Conservation (phyloP, 257 asterid species). For the Asclepias syriaca region DNA sequence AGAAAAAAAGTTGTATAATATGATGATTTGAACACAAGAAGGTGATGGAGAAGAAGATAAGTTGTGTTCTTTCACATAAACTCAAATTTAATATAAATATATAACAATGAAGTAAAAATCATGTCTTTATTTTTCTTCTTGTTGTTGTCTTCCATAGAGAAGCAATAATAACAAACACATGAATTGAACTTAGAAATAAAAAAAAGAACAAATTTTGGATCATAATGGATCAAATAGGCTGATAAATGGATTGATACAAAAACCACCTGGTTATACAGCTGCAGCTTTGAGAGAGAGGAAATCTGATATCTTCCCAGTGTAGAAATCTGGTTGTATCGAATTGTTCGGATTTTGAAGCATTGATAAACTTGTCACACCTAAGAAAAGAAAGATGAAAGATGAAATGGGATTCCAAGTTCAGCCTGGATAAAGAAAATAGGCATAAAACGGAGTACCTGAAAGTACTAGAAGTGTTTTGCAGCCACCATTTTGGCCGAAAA, state of each 20-base stretch:
- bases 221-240: constrained; percentile 12
- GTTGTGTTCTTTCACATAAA: not conserved
- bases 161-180: not conserved
- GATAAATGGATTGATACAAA: not conserved
- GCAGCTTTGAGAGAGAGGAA: constrained; percentile 78
- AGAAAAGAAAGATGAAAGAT: not conserved
- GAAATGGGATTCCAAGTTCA: not conserved
- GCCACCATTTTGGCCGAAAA: constrained; percentile 95
- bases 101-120: too few species aligned
- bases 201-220: not conserved
- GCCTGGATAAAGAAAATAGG: not conserved
- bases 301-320: constrained; percentile 85
- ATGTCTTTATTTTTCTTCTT: not conserved
- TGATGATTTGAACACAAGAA: not conserved
- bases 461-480: constrained; percentile 97
- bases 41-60: not conserved
- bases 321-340: constrained; percentile 79
- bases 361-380: constrained; percentile 75
- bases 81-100: not conserved
- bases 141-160: not conserved
- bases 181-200: too few species aligned
- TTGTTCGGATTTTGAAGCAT: constrained; percentile 80
- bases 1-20: too few species aligned
- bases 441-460: constrained; percentile 44
- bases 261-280: constrained; percentile 26